Evolutionary conservation across 495 filamentous ascomycete species (phyloP), one percentile per base, ranked within the genome.

Genomic region (Aspergillus leporis): DNA sequence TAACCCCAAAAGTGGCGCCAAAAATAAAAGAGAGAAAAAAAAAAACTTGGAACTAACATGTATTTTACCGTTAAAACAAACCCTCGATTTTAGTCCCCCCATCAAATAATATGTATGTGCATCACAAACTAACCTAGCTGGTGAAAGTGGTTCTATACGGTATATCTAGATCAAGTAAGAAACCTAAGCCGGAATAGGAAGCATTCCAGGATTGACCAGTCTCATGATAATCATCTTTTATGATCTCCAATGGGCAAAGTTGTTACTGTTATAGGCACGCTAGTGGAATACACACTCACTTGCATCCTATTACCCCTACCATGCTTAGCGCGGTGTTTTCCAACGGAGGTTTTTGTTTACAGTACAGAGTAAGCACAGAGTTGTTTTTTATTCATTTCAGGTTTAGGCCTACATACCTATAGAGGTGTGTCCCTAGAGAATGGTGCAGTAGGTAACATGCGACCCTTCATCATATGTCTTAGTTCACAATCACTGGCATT

Each of bases 171-270:
- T n/a, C 25, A 3, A 41, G 38, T 41, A 41, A 41, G 1, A 5
- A 41, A 16, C 16, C 13, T 14, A 41, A 16, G 3, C 38, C 14
- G 3, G 10, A 41, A n/a, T 41, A 16, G 5, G 38, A 41, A 12
- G 38, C 38, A 56, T 38, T 22, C 23, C 34, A 14, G 12, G 55
- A 56, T 57, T 51, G 57, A 60, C 52, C 9, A 61, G 64, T 63
- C 64, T 57, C 57, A 65, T 65, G 55, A 62, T 63, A 47, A 52
- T 57, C 57, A 5, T 18, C 16, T 16, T 56, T 43, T 31, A 23
- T 47, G 55, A 65, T 62, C 51, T 53, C 56, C 50, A 59, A 41
- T 34, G 30, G 40, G 16, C 25, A 28, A 3, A 28, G 6, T 41
- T 38, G 2, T 6, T 43, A 55, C 18, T 25, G 18, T 48, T 16